These are phyloP conservation scores for Ustilago curta DNA, from an alignment of 1,284 basidiomycete species.

Conservation along the genomic window DNA sequence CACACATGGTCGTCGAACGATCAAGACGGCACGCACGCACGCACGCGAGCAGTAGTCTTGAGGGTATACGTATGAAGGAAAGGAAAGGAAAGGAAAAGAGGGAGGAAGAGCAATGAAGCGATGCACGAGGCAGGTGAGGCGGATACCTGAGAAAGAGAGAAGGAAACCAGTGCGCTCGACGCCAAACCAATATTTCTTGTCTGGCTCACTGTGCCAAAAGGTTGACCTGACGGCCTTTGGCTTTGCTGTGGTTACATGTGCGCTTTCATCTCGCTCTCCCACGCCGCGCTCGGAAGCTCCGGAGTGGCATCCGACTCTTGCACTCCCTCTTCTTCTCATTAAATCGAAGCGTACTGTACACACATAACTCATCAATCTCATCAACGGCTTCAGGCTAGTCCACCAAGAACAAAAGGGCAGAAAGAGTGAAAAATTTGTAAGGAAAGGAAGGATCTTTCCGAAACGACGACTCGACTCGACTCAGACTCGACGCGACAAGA, in stretches of 20 bases:
- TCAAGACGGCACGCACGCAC: background rate
- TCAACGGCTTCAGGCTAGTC: background rate
- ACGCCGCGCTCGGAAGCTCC: background rate
- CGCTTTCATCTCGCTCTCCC: background rate
- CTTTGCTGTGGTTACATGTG: background rate
- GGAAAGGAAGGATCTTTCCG: constrained; percentile 10
- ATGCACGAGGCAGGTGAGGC: constrained; percentile 29
- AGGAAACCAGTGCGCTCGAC: constrained; percentile 18
- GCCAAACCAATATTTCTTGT: background rate
- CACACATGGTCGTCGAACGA: constrained; percentile 58
- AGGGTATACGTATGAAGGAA: background rate
- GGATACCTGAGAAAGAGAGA: constrained; percentile 38
- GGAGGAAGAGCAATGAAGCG: constrained; percentile 17
- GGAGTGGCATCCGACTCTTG: constrained; percentile 1
- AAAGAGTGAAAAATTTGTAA: background rate
- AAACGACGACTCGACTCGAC: constrained; percentile 2
- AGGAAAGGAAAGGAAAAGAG: background rate
- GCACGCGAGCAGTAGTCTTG: background rate
- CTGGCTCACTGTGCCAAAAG: background rate
- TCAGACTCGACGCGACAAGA: constrained; percentile 14
- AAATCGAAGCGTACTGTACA: background rate
- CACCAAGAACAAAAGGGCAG: background rate
- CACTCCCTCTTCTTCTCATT: background rate
- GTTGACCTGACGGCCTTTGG: constrained; percentile 7
- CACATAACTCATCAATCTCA: background rate